Percentiles rank a stretch among this genome's conserved stretches.
Conservation (phyloP, 2,329 filamentous ascomycete genomes). For the Chalaropsis thielavioides region DNA sequence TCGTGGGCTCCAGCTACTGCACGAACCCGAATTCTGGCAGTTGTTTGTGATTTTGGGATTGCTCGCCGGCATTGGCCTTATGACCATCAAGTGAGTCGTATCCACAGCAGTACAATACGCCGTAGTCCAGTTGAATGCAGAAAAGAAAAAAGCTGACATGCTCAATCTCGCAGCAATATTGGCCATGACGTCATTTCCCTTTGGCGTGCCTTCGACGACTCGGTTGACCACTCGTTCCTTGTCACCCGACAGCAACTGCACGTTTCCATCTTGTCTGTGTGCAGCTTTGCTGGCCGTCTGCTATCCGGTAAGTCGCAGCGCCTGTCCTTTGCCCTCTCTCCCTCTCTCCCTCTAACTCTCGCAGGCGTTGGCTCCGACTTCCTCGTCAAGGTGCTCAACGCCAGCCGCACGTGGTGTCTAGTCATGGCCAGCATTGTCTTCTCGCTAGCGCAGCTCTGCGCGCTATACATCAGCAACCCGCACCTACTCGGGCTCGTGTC, state of each 20-base stretch:
- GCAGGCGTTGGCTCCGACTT: slow-evolving; percentile 82
- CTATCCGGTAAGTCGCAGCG: slow-evolving; percentile 44
- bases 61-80: slow-evolving; percentile 83
- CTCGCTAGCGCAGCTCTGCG: slow-evolving; percentile 61
- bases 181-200: slow-evolving; percentile 78
- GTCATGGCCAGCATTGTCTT: slow-evolving; percentile 67
- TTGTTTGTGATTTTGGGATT: slow-evolving; percentile 76
- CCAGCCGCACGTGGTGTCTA: slow-evolving; percentile 83
- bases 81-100: slow-evolving; percentile 86
- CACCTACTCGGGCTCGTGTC: slow-evolving; percentile 65
- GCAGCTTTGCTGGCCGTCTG: slow-evolving; percentile 71
- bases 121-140: too few species aligned
- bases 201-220: slow-evolving; percentile 73
- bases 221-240: slow-evolving; percentile 58
- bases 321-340: neutral
- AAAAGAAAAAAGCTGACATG: neutral
- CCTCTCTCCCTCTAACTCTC: slow-evolving; percentile 17
- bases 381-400: slow-evolving; percentile 64
- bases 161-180: slow-evolving; percentile 70
- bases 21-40: slow-evolving; percentile 73
- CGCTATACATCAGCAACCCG: slow-evolving; percentile 61
- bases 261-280: slow-evolving; percentile 83
- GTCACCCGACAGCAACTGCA: slow-evolving; percentile 75
- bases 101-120: neutral
- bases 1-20: slow-evolving; percentile 62